Evolutionary conservation across 176 grass and related monocot genomes (phyloP).

Genomic region (Triticum timopheevii): DNA sequence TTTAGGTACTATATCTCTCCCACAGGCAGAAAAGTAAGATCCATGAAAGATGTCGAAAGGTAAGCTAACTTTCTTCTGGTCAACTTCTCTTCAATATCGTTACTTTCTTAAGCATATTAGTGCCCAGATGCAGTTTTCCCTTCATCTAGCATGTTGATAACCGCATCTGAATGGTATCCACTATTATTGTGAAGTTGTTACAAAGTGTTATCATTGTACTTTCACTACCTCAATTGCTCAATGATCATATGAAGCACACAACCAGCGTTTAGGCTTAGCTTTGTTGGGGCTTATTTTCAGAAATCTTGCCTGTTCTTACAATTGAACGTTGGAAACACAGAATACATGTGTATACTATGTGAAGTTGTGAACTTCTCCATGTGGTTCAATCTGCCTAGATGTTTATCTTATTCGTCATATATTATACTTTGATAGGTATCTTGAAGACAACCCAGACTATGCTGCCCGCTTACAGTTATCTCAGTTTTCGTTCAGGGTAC

Average conservation of each 20-base stretch:
- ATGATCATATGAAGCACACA: not conserved
- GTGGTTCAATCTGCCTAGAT: not conserved
- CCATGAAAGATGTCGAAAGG: conserved; percentile 31
- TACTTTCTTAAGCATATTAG: conserved; percentile 13
- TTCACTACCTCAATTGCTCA: not conserved
- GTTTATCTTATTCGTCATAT: conserved; percentile 16
- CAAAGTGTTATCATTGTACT: not conserved
- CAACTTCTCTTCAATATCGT: not conserved
- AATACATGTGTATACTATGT: conserved; percentile 1
- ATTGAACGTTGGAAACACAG: not conserved
- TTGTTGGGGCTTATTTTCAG: not conserved
- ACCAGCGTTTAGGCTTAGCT: not conserved
- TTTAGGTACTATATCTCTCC: conserved; percentile 62
- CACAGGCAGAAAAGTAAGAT: conserved; percentile 40
- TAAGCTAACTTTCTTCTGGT: conserved; percentile 17
- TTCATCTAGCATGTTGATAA: not conserved
- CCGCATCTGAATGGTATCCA: not conserved
- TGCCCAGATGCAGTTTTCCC: not conserved
- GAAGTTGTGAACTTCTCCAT: conserved; percentile 1
- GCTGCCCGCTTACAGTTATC: conserved; percentile 8
- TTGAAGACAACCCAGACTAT: conserved; percentile 34
- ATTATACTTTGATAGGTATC: conserved; percentile 32
- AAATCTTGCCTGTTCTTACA: not conserved
- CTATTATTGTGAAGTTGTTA: not conserved
- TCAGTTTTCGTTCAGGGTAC: conserved; percentile 51